Base-by-base conservation (phyloP, 306 rosid genomes). In the Coriaria nepalensis region DNA sequence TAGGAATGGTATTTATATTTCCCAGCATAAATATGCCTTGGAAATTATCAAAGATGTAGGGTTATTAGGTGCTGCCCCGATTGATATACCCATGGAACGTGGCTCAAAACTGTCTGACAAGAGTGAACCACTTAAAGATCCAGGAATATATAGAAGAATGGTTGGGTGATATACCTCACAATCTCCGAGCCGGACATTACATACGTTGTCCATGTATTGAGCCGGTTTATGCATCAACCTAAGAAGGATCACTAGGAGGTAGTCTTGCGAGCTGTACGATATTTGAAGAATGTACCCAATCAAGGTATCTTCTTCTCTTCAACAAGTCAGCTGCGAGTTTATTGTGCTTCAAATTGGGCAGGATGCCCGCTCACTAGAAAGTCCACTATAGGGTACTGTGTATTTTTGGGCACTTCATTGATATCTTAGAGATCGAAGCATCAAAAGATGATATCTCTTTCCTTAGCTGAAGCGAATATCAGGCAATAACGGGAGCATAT, bases 111-210 rank as follows among this genome's bases (percentile, higher is more conserved):
- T 45, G 11, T 5, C 10, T 6, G 14, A 36, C 6, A 36, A 2
- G 0, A 52, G 52, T 4, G 52, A 35, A 3, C 5, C 5, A 4
- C 13, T 44, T 8, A 4, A 9, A 7, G 61, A 56, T 13, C 34
- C n/a, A 1, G 1, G 35, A 11, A 0, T 6, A 2, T 33, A 44
- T 13, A 8, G 10, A 9, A 6, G 45, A 5, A 4, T 52, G 4
- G 37, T 51, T 5, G 45, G 57, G 2, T 52, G 0, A 4, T 56
- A 2, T 45, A 45, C 6, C 5, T 45, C 5, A 44, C 44, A 6
- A 56, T 45, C 0, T 37, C 45, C 6, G 2, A 10, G 36, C 55
- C 61, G 4, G 49, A 63, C 2, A 63, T 62, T 9, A 2, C 10
- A 0, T 53, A n/a, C 13, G 5, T 0, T 32, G 53, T 49, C 7